phyloP scores from a whole-genome alignment of 257 asterid genomes.

The Solanum sitiens region DNA sequence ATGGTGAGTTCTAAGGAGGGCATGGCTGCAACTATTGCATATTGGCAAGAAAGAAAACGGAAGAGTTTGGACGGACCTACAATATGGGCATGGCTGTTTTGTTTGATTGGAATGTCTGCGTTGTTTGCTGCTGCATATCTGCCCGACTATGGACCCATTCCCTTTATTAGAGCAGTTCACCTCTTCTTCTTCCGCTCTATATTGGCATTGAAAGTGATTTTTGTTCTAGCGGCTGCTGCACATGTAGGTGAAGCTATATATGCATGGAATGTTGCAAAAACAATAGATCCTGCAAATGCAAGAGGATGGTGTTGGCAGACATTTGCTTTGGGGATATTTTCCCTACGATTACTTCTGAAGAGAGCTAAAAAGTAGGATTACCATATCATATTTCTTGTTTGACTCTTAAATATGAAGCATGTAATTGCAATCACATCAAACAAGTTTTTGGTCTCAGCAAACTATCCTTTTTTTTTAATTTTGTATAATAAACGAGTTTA shows the following conservation, averaged over 20 bases:
- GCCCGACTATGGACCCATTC: conserved; percentile 65
- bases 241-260: conserved; percentile 73
- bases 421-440: background rate
- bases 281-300: conserved; percentile 76
- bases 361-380: conserved; percentile 28
- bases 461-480: background rate
- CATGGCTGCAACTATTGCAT: conserved; percentile 63
- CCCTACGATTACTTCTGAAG: conserved; percentile 58
- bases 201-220: conserved; percentile 17
- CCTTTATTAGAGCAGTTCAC: conserved; percentile 31
- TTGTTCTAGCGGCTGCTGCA: conserved; percentile 25
- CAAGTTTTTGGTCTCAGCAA: background rate
- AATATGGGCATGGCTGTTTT: conserved; percentile 43
- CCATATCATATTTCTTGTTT: background rate
- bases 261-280: conserved; percentile 82
- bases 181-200: conserved; percentile 57
- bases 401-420: background rate
- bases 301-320: conserved; percentile 96
- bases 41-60: conserved; percentile 72
- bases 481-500: background rate
- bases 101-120: conserved; percentile 41
- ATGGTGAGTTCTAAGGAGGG: conserved; percentile 67
- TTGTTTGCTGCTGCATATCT: conserved; percentile 65
- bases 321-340: conserved; percentile 53
- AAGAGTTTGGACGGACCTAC: conserved; percentile 68